Evolutionary conservation across 1,284 basidiomycete species (phyloP).

Genomic region (Melampsora medusae): DNA sequence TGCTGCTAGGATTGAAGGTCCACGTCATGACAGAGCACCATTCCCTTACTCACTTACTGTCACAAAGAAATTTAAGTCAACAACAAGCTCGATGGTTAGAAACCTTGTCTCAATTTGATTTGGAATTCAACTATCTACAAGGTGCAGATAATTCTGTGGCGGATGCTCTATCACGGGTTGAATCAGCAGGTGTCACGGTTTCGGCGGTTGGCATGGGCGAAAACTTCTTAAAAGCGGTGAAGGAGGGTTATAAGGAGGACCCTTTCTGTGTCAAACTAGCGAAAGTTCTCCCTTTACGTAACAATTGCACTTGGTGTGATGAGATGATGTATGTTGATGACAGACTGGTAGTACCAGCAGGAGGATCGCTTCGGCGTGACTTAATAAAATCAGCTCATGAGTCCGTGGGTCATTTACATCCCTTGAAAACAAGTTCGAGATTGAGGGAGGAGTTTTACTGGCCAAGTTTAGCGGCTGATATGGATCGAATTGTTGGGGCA

Average conservation of each 20-base stretch:
- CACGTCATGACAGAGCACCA: conserved; percentile 57
- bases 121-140: not conserved
- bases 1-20: conserved; percentile 51
- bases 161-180: conserved; percentile 53
- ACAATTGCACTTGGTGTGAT: not conserved
- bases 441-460: not conserved
- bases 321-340: not conserved
- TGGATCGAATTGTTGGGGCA: not conserved
- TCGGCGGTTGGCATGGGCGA: not conserved
- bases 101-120: not conserved
- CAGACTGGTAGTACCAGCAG: not conserved
- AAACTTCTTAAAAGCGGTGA: not conserved
- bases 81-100: conserved; percentile 49
- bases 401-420: not conserved
- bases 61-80: conserved; percentile 55
- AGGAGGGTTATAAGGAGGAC: not conserved
- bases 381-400: not conserved
- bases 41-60: conserved; percentile 56
- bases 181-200: not conserved
- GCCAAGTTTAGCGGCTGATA: not conserved
- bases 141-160: not conserved
- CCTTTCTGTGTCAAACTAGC: not conserved
- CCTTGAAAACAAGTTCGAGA: not conserved
- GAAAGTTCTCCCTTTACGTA: not conserved
- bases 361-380: not conserved